Conservation (phyloP, 495 filamentous ascomycete species). For the Staphylotrichum tortipilum region DNA sequence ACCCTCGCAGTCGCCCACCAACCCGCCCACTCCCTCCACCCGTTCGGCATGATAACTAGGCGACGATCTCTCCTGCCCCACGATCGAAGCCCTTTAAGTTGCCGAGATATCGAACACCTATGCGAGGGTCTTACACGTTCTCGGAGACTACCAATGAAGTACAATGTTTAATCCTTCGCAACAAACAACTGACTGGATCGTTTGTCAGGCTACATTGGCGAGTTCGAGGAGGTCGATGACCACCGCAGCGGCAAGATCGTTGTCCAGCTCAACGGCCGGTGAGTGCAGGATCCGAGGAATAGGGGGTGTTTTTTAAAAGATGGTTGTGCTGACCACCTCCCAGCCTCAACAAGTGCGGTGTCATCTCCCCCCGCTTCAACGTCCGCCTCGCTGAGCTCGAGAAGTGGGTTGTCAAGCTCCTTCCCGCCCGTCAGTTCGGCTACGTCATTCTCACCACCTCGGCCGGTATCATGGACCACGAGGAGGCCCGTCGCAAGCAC, state of each 20-base stretch:
- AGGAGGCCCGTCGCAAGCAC: constrained; percentile 97
- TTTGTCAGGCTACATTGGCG: constrained; percentile 87
- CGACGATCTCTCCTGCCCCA: constrained; percentile 66
- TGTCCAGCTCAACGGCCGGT: constrained; percentile 85
- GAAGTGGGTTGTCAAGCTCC: constrained; percentile 98
- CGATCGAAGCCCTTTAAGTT: constrained; percentile 98
- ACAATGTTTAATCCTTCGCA: constrained; percentile 83
- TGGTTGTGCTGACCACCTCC: constrained; percentile 3
- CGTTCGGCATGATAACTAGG: constrained; percentile 99
- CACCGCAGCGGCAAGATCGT: constrained; percentile 98
- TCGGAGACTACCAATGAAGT: constrained; percentile 60
- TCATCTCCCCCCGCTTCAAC: constrained; percentile 98
- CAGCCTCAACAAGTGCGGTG: constrained; percentile 96
- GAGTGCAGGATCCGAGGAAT: too few species aligned
- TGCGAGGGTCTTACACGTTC: constrained; percentile 89
- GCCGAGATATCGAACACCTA: constrained; percentile 69
- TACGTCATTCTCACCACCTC: constrained; percentile 98
- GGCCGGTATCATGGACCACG: constrained; percentile 99
- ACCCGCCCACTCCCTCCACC: not conserved
- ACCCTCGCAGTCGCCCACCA: constrained; percentile 12
- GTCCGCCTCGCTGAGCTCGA: constrained; percentile 93
- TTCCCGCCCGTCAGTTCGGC: constrained; percentile 98
- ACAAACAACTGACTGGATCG: constrained; percentile 56
- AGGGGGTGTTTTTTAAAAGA: too few species aligned
- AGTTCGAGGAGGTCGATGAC: constrained; percentile 99